phyloP scores from a whole-genome alignment of 768 basidiomycete genomes.

The Agaricus blazei region DNA sequence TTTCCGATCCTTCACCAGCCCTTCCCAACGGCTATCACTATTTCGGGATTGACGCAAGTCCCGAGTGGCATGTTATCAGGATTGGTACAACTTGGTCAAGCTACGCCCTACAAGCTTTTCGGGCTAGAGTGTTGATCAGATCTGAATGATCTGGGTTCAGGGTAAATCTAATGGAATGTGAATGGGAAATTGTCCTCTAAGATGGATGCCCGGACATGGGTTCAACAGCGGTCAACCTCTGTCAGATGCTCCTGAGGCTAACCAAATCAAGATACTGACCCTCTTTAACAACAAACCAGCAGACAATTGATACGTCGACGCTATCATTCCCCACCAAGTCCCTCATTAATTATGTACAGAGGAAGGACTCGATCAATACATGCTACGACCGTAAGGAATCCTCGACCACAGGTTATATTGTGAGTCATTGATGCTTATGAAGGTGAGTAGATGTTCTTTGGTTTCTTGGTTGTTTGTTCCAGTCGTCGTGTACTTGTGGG shows the following conservation, averaged over 20 bases:
- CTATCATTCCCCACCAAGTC: slow-evolving; percentile 69
- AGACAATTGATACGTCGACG: slow-evolving; percentile 45
- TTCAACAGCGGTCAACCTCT: slow-evolving; percentile 56
- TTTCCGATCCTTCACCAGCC: slow-evolving; percentile 27
- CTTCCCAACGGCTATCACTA: slow-evolving; percentile 37
- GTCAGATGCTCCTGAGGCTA: slow-evolving; percentile 36
- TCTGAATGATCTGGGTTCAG: slow-evolving; percentile 44
- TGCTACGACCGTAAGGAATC: slow-evolving; percentile 63
- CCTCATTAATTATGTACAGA: slow-evolving; percentile 72
- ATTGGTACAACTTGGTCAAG: slow-evolving; percentile 25
- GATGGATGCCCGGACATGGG: slow-evolving; percentile 53
- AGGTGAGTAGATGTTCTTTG: slow-evolving; percentile 33
- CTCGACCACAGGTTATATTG: slow-evolving; percentile 65
- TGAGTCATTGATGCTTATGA: slow-evolving; percentile 44
- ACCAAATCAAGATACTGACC: too few species aligned
- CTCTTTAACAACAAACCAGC: slow-evolving; percentile 51
- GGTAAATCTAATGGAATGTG: slow-evolving; percentile 74
- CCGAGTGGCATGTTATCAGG: slow-evolving; percentile 56
- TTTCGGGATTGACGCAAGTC: slow-evolving; percentile 41
- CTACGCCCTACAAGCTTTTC: slow-evolving; percentile 17
- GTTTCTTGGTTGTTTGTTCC: background rate
- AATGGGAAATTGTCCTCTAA: slow-evolving; percentile 45
- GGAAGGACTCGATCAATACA: slow-evolving; percentile 47
- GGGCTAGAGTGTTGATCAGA: slow-evolving; percentile 77
- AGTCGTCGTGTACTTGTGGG: too few species aligned